Conservation (phyloP, 1,284 basidiomycete species). For the Grifola frondosa region DNA sequence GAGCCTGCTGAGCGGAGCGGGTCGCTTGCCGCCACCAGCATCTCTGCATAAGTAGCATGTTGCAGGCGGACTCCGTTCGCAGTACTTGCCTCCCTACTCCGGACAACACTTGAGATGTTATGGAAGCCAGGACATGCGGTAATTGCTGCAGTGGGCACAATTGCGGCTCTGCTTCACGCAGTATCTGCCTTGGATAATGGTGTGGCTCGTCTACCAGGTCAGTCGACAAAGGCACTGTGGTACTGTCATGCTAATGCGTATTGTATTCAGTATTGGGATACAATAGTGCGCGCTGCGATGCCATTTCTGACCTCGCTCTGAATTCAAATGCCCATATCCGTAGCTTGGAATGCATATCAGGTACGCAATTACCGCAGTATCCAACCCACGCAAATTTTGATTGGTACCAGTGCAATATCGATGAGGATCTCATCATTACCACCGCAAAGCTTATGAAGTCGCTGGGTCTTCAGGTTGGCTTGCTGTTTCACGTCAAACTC, state of each 20-base stretch:
- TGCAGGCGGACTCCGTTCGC: too few species aligned
- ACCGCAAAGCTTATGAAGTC: conserved; percentile 35
- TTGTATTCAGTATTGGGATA: conserved; percentile 28
- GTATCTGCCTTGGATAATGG: conserved; percentile 14
- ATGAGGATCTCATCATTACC: conserved; percentile 32
- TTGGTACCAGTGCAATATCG: conserved; percentile 33
- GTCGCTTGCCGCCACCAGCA: too few species aligned
- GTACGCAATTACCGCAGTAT: conserved; percentile 11
- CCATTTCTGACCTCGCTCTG: neutral
- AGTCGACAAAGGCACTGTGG: neutral
- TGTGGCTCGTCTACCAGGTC: conserved; percentile 24
- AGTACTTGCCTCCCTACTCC: too few species aligned
- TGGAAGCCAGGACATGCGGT: too few species aligned
- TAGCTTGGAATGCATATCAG: conserved; percentile 36
- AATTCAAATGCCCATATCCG: neutral
- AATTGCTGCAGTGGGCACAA: too few species aligned
- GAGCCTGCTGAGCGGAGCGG: too few species aligned
- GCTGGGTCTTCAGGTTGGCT: conserved; percentile 33
- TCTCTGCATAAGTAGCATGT: too few species aligned
- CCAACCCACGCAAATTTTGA: neutral
- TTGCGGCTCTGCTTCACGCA: too few species aligned
- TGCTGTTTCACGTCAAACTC: neutral
- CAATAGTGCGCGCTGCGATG: conserved; percentile 33
- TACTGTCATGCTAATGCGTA: neutral
- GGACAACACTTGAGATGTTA: too few species aligned